Evolutionary conservation across 208 protist genomes (phyloP).

Genomic region (Leishmania martiniquensis): DNA sequence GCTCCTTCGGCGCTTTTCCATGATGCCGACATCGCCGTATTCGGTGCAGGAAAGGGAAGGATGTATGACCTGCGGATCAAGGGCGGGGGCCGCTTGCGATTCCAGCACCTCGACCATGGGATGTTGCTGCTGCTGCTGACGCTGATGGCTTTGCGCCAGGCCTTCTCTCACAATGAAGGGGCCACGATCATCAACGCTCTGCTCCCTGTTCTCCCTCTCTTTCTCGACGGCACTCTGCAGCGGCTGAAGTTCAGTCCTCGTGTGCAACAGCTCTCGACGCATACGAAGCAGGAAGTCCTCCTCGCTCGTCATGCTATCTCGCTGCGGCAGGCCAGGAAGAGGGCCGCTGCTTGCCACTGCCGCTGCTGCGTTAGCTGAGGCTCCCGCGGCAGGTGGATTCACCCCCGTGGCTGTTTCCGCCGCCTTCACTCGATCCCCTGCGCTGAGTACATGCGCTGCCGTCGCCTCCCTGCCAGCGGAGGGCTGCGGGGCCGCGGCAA

Average conservation of each 20-base stretch:
- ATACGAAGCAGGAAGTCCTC: slow-evolving; percentile 16
- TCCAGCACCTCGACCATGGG: background rate
- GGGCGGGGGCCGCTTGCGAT: background rate
- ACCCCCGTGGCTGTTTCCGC: no score
- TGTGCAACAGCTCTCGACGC: slow-evolving; percentile 9
- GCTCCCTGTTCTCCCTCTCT: background rate
- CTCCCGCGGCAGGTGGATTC: no score
- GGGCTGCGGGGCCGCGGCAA: slow-evolving; percentile 20
- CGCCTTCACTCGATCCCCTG: no score
- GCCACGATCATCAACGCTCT: background rate
- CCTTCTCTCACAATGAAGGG: background rate
- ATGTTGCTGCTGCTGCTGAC: background rate
- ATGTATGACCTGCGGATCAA: slow-evolving; percentile 12
- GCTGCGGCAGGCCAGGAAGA: slow-evolving; percentile 7
- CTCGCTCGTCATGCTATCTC: background rate
- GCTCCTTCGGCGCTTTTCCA: background rate
- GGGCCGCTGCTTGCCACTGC: background rate
- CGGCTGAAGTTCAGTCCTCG: slow-evolving; percentile 10
- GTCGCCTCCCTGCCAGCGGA: slow-evolving; percentile 5
- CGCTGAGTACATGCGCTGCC: no score
- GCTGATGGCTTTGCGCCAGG: background rate
- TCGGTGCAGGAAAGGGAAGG: slow-evolving; percentile 11
- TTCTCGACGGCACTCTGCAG: slow-evolving; percentile 12
- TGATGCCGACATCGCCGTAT: background rate
- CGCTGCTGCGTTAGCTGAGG: no score